A percentile compares a stretch with the other conserved stretches of the same genome.
Conservation (phyloP, 805 yeast genomes). For the Zygosaccharomyces rouxii region DNA sequence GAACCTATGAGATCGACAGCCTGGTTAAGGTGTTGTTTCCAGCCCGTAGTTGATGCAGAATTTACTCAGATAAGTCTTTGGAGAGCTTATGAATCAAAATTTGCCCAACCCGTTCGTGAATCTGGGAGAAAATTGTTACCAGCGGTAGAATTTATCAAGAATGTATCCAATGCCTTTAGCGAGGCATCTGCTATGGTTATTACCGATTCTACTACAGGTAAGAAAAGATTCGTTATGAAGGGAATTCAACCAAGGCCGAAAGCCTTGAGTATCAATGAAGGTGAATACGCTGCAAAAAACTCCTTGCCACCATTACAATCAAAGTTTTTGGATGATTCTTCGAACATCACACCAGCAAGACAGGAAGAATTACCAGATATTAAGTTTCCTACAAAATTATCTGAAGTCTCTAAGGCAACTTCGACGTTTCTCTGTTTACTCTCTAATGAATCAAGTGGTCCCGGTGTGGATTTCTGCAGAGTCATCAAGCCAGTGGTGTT, state of each 20-base stretch:
- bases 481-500: slow-evolving; percentile 29
- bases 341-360: slow-evolving; percentile 18
- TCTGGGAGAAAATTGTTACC: slow-evolving; percentile 66
- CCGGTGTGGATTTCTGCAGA: slow-evolving; percentile 28
- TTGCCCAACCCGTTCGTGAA: slow-evolving; percentile 52
- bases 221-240: slow-evolving; percentile 81
- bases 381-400: slow-evolving; percentile 27
- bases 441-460: slow-evolving; percentile 30
- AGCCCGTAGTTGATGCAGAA: slow-evolving; percentile 70
- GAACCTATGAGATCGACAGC: slow-evolving; percentile 91
- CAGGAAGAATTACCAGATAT: slow-evolving; percentile 29
- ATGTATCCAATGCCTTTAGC: slow-evolving; percentile 84
- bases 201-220: slow-evolving; percentile 54
- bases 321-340: slow-evolving; percentile 20
- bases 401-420: slow-evolving; percentile 34
- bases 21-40: slow-evolving; percentile 92
- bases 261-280: slow-evolving; percentile 47
- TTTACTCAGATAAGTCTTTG: slow-evolving; percentile 94
- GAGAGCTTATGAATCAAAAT: slow-evolving; percentile 90
- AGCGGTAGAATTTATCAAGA: slow-evolving; percentile 94
- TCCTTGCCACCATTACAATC: slow-evolving; percentile 17
- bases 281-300: slow-evolving; percentile 39
- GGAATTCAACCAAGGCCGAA: slow-evolving; percentile 84
- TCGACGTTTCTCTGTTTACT: slow-evolving; percentile 32
- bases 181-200: slow-evolving; percentile 92